A percentile compares a stretch with the other conserved stretches of the same genome.
Evolutionary conservation across 1,284 basidiomycete genomes (phyloP).

Genomic region (Rhodotorula glutinis): DNA sequence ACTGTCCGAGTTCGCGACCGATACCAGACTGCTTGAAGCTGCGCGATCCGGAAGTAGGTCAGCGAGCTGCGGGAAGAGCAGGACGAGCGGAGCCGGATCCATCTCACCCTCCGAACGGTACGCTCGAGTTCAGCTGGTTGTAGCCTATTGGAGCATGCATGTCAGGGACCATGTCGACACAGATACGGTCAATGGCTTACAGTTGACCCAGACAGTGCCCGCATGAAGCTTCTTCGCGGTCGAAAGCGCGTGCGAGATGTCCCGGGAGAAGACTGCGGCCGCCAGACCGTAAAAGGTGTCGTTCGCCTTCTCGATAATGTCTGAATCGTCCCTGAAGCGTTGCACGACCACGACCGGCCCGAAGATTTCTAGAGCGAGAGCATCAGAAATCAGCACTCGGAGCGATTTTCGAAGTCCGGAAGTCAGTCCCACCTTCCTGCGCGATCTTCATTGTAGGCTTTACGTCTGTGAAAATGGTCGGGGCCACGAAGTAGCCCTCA

Average conservation of each 20-base stretch:
- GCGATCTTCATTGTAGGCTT: conserved; percentile 78
- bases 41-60: conserved; percentile 60
- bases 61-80: background rate
- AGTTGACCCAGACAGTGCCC: conserved; percentile 67
- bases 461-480: conserved; percentile 79
- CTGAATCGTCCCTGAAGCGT: conserved; percentile 47
- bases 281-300: conserved; percentile 76
- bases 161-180: background rate
- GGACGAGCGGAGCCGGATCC: background rate
- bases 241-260: conserved; percentile 70
- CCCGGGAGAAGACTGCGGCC: conserved; percentile 77
- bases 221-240: conserved; percentile 74
- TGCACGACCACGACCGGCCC: conserved; percentile 61
- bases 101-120: background rate
- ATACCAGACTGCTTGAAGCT: conserved; percentile 60
- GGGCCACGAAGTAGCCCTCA: conserved; percentile 60
- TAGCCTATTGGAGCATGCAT: background rate
- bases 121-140: conserved; percentile 1
- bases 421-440: conserved; percentile 62
- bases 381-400: background rate
- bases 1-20: conserved; percentile 79
- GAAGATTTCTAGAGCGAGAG: background rate
- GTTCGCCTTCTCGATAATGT: conserved; percentile 64
- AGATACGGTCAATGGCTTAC: background rate
- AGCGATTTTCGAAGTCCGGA: conserved; percentile 50